Percentiles rank a stretch among this genome's conserved stretches.
Evolutionary conservation across 805 yeast genomes (phyloP).

Genomic region (Wickerhamomyces subpelliculosus): DNA sequence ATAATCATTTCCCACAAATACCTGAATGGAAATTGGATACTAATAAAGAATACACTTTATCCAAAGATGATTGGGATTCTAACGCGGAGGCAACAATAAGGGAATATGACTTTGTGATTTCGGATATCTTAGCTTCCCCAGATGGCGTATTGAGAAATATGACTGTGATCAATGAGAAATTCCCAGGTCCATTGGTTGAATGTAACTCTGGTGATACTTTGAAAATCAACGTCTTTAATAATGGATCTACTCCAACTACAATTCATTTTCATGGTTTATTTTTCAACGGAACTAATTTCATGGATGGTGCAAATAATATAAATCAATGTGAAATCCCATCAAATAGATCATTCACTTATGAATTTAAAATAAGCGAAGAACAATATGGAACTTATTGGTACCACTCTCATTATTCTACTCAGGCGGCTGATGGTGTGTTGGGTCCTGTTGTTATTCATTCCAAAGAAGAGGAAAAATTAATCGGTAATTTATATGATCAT

Average conservation of each 20-base stretch:
- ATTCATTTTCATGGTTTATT: constrained; percentile 50
- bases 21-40: constrained; percentile 22
- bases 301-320: constrained; percentile 46
- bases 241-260: constrained; percentile 31
- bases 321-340: constrained; percentile 44
- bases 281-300: constrained; percentile 35
- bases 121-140: constrained; percentile 20
- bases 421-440: constrained; percentile 40
- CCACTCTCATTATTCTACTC: constrained; percentile 44
- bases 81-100: constrained; percentile 14
- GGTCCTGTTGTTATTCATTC: constrained; percentile 47
- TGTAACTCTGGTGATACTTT: constrained; percentile 40
- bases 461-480: constrained; percentile 27
- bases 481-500: constrained; percentile 36
- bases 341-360: constrained; percentile 33
- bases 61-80: constrained; percentile 15
- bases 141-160: constrained; percentile 26
- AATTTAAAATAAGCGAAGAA: constrained; percentile 28
- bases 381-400: constrained; percentile 53
- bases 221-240: constrained; percentile 33
- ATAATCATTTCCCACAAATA: background rate
- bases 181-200: constrained; percentile 46
- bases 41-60: constrained; percentile 17
- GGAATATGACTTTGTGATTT: constrained; percentile 18
- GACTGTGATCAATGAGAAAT: constrained; percentile 29